phyloP scores from a whole-genome alignment of 116 monocot genomes.

The Dioscorea cayenensis region DNA sequence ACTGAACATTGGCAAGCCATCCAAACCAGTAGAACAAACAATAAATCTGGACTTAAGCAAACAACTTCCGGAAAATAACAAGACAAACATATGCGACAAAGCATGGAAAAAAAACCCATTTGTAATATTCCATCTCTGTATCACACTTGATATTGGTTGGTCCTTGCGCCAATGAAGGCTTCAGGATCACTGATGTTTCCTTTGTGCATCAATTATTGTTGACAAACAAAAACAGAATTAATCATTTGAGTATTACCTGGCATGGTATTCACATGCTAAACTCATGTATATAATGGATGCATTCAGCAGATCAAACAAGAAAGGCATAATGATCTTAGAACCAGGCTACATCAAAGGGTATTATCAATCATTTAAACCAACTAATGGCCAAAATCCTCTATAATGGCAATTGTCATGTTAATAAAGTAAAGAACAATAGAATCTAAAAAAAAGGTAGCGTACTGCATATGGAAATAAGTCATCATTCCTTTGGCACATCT shows the following conservation, averaged over 20 bases:
- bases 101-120: neutral
- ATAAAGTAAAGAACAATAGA: neutral
- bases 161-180: neutral
- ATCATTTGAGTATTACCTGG: neutral
- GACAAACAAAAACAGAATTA: neutral
- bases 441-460: constrained; percentile 7
- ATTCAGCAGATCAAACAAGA: neutral
- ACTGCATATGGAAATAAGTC: constrained; percentile 88
- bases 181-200: neutral
- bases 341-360: neutral
- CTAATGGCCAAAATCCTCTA: neutral
- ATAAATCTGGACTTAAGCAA: neutral
- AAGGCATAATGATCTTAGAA: neutral
- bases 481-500: constrained; percentile 63
- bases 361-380: neutral
- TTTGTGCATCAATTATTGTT: neutral
- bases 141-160: too few relatives aligned
- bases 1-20: too few relatives aligned
- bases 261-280: neutral
- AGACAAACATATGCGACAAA: neutral
- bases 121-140: neutral
- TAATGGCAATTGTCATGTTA: neutral
- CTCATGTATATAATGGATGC: neutral
- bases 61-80: neutral
- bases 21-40: too few relatives aligned